A percentile compares a stretch with the other conserved stretches of the same genome.
These are phyloP conservation scores for Elsinoe necatrix DNA, from an alignment of 2,329 filamentous ascomycete species.

Conservation along the genomic window DNA sequence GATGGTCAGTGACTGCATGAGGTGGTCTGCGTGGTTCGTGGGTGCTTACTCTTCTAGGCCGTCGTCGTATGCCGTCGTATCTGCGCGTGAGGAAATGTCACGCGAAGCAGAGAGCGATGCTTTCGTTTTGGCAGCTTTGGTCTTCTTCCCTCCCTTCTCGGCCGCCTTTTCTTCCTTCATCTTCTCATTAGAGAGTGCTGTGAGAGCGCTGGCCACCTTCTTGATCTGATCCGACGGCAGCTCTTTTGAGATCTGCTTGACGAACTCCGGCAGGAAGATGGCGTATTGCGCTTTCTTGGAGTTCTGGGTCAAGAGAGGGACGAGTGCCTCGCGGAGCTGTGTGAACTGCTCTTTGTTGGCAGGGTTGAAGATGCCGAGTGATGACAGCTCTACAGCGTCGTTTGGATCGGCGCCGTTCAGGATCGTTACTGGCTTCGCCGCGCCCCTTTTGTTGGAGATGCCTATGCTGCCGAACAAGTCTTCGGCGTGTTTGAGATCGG, in stretches of 20 bases:
- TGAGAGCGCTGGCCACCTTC: conserved; percentile 81
- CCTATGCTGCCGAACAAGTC: conserved; percentile 76
- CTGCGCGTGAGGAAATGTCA: conserved; percentile 48
- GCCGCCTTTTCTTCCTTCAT: conserved; percentile 96
- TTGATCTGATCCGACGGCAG: conserved; percentile 90
- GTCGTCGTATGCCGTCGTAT: conserved; percentile 72
- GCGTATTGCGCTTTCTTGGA: conserved; percentile 83
- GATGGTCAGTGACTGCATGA: conserved; percentile 17
- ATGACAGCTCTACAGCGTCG: conserved; percentile 70
- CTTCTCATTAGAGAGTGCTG: conserved; percentile 92
- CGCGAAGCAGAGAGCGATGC: conserved; percentile 63
- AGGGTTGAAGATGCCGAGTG: conserved; percentile 80
- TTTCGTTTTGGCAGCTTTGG: conserved; percentile 94
- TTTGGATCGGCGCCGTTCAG: conserved; percentile 63
- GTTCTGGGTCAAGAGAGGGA: conserved; percentile 66
- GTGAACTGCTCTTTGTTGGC: conserved; percentile 79
- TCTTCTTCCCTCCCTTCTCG: conserved; percentile 94
- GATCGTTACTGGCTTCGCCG: conserved; percentile 58
- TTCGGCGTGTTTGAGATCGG: conserved; percentile 80
- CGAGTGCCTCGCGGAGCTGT: conserved; percentile 66
- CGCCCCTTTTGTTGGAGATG: conserved; percentile 62
- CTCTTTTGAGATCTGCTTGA: conserved; percentile 78
- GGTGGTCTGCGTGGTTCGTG: background rate
- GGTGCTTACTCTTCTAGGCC: conserved; percentile 69
- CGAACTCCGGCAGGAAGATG: conserved; percentile 83